A percentile compares a stretch with the other conserved stretches of the same genome.
These are phyloP conservation scores for Colletotrichum limetticola DNA, from an alignment of 2,329 filamentous ascomycete species.

Conservation along the genomic window DNA sequence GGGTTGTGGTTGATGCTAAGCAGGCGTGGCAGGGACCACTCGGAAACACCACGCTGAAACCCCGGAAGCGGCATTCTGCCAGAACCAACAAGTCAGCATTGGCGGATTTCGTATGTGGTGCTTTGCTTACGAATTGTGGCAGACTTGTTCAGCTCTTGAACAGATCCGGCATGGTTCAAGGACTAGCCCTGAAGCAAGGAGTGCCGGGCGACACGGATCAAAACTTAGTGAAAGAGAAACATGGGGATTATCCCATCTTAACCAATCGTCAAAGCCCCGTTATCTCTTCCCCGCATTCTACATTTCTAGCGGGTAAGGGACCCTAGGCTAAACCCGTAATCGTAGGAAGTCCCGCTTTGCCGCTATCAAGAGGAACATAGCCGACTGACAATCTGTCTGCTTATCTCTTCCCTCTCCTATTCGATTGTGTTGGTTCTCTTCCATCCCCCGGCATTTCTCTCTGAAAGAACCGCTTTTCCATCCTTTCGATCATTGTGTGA, in stretches of 20 bases:
- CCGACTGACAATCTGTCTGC: not conserved
- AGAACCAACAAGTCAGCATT: not conserved
- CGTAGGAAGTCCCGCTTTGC: not conserved
- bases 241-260: not conserved
- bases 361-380: not conserved
- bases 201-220: not conserved
- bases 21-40: not conserved
- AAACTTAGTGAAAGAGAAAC: not conserved
- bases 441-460: not conserved
- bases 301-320: not conserved
- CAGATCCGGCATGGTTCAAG: not conserved
- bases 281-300: not conserved
- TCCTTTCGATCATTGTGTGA: not conserved
- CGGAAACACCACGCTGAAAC: not conserved
- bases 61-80: not conserved
- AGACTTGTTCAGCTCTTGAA: not conserved
- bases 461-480: not conserved
- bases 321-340: not conserved
- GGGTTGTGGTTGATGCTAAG: not conserved
- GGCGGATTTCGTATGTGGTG: not conserved
- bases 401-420: not conserved
- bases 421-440: not conserved
- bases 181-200: not conserved
- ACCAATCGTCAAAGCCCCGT: not conserved
- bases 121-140: not conserved